A percentile compares a stretch with the other conserved stretches of the same genome.
phyloP scores from a whole-genome alignment of 2,329 filamentous ascomycete genomes.

The Cladosporium sp. region DNA sequence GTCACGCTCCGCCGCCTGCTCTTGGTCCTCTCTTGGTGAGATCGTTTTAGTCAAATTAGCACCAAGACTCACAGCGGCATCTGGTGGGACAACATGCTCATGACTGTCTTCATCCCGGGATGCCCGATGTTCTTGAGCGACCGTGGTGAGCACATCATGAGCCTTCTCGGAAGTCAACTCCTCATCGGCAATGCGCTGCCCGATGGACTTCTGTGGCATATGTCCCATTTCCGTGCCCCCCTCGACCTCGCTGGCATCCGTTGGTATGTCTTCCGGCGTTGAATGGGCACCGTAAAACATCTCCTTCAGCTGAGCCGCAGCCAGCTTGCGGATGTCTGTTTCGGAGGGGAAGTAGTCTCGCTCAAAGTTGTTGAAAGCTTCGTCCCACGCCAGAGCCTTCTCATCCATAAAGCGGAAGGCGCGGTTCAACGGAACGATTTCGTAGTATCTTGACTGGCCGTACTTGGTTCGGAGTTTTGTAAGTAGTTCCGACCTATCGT shows the following conservation, averaged over 20 bases:
- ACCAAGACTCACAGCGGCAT: slow-evolving; percentile 3
- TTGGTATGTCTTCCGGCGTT: slow-evolving; percentile 25
- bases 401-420: slow-evolving; percentile 87
- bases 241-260: slow-evolving; percentile 49
- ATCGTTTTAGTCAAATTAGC: slow-evolving; percentile 18
- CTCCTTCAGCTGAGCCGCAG: slow-evolving; percentile 86
- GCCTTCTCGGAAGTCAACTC: slow-evolving; percentile 50
- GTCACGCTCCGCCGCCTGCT: slow-evolving; percentile 39
- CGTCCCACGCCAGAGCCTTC: slow-evolving; percentile 89
- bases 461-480: slow-evolving; percentile 82
- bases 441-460: slow-evolving; percentile 90
- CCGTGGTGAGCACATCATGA: slow-evolving; percentile 57
- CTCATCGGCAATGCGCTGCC: slow-evolving; percentile 44
- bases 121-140: slow-evolving; percentile 54
- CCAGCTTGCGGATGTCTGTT: slow-evolving; percentile 88
- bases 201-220: slow-evolving; percentile 26
- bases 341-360: slow-evolving; percentile 87
- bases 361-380: slow-evolving; percentile 83
- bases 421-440: slow-evolving; percentile 87
- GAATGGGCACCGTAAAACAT: slow-evolving; percentile 89
- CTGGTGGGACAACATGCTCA: slow-evolving; percentile 15
- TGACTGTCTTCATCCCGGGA: slow-evolving; percentile 18
- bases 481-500: slow-evolving; percentile 70
- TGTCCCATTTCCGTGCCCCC: slow-evolving; percentile 48
- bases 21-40: slow-evolving; percentile 26